Conservation (phyloP, 352 stramenopile genomes). For the Aphanomyces invadans region DNA sequence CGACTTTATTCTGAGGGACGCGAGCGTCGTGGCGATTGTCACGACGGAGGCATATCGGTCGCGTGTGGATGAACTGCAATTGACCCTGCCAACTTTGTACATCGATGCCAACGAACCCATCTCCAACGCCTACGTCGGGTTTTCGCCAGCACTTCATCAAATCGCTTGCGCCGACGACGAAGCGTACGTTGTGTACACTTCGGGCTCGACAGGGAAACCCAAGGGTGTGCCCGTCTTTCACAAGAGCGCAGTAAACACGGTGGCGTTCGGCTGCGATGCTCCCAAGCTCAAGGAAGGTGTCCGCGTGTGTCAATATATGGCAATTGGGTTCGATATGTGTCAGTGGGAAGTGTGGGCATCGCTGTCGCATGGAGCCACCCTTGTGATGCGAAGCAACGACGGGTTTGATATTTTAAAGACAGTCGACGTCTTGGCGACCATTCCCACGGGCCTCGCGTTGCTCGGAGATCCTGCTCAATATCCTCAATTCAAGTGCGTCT, state of each 20-base stretch:
- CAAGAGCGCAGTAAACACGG: neutral
- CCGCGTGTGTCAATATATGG: neutral
- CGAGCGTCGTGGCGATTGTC: neutral
- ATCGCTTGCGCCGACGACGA: neutral
- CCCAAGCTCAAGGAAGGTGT: neutral
- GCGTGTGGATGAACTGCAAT: neutral
- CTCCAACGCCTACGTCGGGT: no score
- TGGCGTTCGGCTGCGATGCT: neutral
- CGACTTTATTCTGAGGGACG: neutral
- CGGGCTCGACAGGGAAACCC: neutral
- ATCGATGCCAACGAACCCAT: neutral
- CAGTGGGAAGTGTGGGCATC: neutral
- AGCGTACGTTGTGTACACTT: constrained; percentile 41
- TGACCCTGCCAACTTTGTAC: neutral
- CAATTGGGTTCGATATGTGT: constrained; percentile 2
- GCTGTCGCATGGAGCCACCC: neutral
- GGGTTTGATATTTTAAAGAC: neutral
- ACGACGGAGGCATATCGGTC: neutral
- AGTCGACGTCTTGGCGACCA: neutral
- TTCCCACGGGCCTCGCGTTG: neutral
- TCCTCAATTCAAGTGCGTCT: neutral
- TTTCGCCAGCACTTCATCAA: neutral
- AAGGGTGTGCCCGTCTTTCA: constrained; percentile 2
- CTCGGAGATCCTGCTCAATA: neutral
- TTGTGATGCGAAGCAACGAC: neutral